Percentiles rank a stretch among this genome's conserved stretches.
Evolutionary conservation across 805 yeast genomes (phyloP).

Genomic region (Wickerhamomyces alni): DNA sequence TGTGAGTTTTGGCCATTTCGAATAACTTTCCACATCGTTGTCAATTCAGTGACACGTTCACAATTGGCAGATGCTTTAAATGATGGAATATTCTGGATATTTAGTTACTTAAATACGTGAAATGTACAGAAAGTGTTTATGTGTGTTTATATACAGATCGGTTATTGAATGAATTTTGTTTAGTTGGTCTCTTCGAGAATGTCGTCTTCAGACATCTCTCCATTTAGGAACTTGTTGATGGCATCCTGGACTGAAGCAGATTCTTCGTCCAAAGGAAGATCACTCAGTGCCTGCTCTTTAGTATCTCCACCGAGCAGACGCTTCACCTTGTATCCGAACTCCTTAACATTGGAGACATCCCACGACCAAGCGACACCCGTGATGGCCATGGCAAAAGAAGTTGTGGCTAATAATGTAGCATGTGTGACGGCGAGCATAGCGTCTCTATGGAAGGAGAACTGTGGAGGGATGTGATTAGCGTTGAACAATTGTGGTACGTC

Average conservation of each 20-base stretch:
- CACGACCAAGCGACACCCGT: constrained; percentile 76
- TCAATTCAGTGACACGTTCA: not conserved
- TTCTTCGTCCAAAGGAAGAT: constrained; percentile 52
- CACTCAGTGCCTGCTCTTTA: constrained; percentile 39
- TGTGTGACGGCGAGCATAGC: constrained; percentile 82
- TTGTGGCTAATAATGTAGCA: constrained; percentile 69
- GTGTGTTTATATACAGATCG: too few species aligned
- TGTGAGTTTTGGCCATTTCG: too few species aligned
- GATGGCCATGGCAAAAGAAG: constrained; percentile 64
- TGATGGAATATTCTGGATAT: too few species aligned
- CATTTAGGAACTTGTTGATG: constrained; percentile 43
- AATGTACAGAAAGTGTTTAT: too few species aligned
- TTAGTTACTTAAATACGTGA: too few species aligned
- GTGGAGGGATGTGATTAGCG: constrained; percentile 81
- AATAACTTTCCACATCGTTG: too few species aligned
- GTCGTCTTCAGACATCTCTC: constrained; percentile 24
- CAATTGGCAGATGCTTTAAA: not conserved
- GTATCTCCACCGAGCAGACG: constrained; percentile 61
- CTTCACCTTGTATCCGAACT: constrained; percentile 68
- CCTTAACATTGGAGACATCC: constrained; percentile 64
- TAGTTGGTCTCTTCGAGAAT: not conserved
- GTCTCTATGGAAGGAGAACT: constrained; percentile 73
- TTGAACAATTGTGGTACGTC: constrained; percentile 71
- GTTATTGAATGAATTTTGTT: too few species aligned
- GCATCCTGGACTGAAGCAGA: constrained; percentile 51